phyloP scores from a whole-genome alignment of 768 basidiomycete genomes.

The Phylloporus rhodoxanthus region DNA sequence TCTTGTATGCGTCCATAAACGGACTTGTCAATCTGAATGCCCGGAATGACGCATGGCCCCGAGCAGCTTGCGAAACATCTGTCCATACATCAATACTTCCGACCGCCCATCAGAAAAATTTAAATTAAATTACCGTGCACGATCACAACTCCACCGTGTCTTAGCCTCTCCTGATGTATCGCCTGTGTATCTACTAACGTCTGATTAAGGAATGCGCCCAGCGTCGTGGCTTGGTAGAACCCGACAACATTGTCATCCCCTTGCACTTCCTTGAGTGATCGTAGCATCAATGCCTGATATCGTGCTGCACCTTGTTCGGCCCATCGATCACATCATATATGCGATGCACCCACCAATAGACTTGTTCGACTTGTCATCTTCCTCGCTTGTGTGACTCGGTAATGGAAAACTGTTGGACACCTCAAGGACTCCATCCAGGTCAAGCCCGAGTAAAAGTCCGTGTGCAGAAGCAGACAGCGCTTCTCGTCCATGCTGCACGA shows the following conservation, averaged over 20 bases:
- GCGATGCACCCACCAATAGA: slow-evolving; percentile 50
- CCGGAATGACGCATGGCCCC: slow-evolving; percentile 83
- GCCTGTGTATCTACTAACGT: slow-evolving; percentile 76
- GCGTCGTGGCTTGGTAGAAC: slow-evolving; percentile 85
- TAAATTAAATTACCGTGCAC: slow-evolving; percentile 63
- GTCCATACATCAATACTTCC: slow-evolving; percentile 13
- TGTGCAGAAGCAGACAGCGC: slow-evolving; percentile 65
- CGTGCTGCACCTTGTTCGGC: slow-evolving; percentile 43
- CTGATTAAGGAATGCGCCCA: slow-evolving; percentile 83
- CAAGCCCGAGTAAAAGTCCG: slow-evolving; percentile 85
- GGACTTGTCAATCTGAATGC: slow-evolving; percentile 79
- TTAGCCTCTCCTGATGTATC: slow-evolving; percentile 76
- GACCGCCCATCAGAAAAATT: background rate
- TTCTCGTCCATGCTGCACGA: slow-evolving; percentile 88
- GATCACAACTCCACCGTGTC: slow-evolving; percentile 80
- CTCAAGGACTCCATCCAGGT: slow-evolving; percentile 86
- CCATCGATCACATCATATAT: slow-evolving; percentile 4
- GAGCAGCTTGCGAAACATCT: slow-evolving; percentile 75
- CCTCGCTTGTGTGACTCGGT: slow-evolving; percentile 65
- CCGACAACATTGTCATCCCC: slow-evolving; percentile 89
- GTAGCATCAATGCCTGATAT: slow-evolving; percentile 80
- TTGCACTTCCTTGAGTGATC: slow-evolving; percentile 85
- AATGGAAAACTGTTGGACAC: slow-evolving; percentile 87
- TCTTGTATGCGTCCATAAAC: slow-evolving; percentile 79
- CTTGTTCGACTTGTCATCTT: slow-evolving; percentile 79